Evolutionary conservation across 2,329 filamentous ascomycete genomes (phyloP), one percentile per base, ranked within the genome.

Genomic region (Diaporthe ampelina): DNA sequence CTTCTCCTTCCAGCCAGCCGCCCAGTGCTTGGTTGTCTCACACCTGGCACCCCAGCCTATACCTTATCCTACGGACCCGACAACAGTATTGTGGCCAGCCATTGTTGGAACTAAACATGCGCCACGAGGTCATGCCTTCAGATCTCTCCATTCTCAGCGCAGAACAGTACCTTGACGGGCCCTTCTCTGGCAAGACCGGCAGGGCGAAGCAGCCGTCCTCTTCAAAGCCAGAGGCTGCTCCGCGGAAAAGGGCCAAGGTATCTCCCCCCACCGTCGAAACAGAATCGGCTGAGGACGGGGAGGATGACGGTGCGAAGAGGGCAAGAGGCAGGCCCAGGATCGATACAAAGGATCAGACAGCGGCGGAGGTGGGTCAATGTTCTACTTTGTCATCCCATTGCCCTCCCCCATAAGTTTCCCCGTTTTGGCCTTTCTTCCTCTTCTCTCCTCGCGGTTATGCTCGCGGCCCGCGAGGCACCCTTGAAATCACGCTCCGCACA

Each of bases 321-420:
- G 86, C 91, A 24, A 88, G 94, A 80, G 94, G 94, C 10, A 88
- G 94, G 72, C 94, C 94, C 8, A 87, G 94, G 68, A 87, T 97
- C 21, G 92, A 95, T 77, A 90, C 91, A n/a, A 91, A 91, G 75
- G 94, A 96, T 82, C 91, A 94, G 82, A 95, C 92, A 32, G 91
- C 93, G 76, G 91, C 90, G 71, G 94, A 95, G 85, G 94, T 95
- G 84, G 89, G 93, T 91, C 54, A 74, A 61, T 69, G 58, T 48
- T n/a, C 13, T 74, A 71, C 50, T 29, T 58, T 74, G 70, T 70
- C 72, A 68, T 76, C 57, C 70, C 73, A 57, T 58, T 69, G 69
- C 54, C 73, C 21, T 21, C 32, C 26, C 26, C 52, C 54, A 32
- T 35, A 15, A 11, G n/a, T 40, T 50, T 6, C n/a, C n/a, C 37